Evolutionary conservation across 805 yeast genomes (phyloP).

Genomic region (Starmerella potacharoeniae): DNA sequence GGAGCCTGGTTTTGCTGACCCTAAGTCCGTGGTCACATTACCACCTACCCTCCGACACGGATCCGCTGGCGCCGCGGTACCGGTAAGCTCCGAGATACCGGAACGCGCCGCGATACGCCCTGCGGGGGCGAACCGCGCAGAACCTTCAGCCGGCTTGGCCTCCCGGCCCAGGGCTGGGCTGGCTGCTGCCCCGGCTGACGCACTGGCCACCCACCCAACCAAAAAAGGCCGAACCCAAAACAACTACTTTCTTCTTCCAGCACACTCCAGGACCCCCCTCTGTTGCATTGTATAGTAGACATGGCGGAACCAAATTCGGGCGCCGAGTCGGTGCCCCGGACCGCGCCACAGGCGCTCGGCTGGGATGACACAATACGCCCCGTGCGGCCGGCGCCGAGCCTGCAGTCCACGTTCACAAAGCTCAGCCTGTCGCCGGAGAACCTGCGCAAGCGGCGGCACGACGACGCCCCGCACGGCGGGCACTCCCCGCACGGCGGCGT

Average conservation of each 20-base stretch:
- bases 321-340: neutral
- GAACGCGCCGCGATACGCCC: neutral
- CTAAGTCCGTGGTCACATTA: too few relatives aligned
- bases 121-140: neutral
- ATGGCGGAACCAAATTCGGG: neutral
- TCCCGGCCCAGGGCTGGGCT: neutral
- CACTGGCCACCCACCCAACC: neutral
- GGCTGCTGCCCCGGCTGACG: neutral
- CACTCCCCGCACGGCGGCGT: slow-evolving; percentile 1
- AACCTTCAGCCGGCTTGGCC: neutral
- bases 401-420: slow-evolving; percentile 7
- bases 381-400: neutral
- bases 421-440: slow-evolving; percentile 20
- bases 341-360: slow-evolving; percentile 13
- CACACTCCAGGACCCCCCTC: neutral
- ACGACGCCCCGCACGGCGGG: slow-evolving; percentile 9
- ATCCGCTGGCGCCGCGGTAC: too few relatives aligned
- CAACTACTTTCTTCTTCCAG: neutral
- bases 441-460: slow-evolving; percentile 22
- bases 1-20: too few relatives aligned
- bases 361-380: slow-evolving; percentile 26
- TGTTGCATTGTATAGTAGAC: neutral
- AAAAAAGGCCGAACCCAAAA: neutral
- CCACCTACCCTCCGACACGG: too few relatives aligned
- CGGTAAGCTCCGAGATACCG: neutral